Percentiles rank a stretch among this genome's conserved stretches.
These are phyloP conservation scores for Parietaria judaica DNA, from an alignment of 306 rosid genomes.

Conservation along the genomic window DNA sequence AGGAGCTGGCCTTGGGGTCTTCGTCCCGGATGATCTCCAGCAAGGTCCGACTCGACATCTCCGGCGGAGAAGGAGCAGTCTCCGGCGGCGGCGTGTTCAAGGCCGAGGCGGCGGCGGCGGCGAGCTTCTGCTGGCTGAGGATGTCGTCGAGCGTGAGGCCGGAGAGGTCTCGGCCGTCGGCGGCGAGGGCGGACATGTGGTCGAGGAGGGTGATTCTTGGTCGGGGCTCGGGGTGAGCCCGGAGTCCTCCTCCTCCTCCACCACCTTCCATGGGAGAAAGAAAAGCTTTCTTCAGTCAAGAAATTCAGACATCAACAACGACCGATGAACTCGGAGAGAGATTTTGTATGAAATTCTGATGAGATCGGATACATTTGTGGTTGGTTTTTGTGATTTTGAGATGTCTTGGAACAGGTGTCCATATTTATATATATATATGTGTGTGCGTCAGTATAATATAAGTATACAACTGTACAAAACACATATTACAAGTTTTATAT, in stretches of 20 bases:
- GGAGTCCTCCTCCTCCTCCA: constrained; percentile 4
- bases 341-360: neutral
- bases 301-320: neutral
- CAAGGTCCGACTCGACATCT: constrained; percentile 40
- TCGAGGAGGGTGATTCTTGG: constrained; percentile 55
- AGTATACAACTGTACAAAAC: too few relatives aligned
- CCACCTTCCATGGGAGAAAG: constrained; percentile 15
- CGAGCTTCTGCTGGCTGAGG: constrained; percentile 23
- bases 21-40: constrained; percentile 59
- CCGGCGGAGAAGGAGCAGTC: neutral
- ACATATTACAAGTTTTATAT: too few relatives aligned
- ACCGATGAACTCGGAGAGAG: neutral
- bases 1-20: constrained; percentile 26
- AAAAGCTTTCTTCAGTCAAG: constrained; percentile 6
- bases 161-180: constrained; percentile 33
- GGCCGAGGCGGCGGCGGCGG: neutral
- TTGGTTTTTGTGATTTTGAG: constrained; percentile 17
- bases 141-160: constrained; percentile 62
- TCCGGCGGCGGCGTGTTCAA: neutral
- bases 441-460: too few relatives aligned
- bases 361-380: constrained; percentile 16
- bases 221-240: constrained; percentile 31
- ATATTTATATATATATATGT: too few relatives aligned
- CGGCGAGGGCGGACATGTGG: constrained; percentile 57
- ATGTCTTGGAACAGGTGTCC: constrained; percentile 14